Evolutionary conservation across 345 rosid species (phyloP), one percentile per base, ranked within the genome.

Genomic region (Lagerstroemia speciosa): DNA sequence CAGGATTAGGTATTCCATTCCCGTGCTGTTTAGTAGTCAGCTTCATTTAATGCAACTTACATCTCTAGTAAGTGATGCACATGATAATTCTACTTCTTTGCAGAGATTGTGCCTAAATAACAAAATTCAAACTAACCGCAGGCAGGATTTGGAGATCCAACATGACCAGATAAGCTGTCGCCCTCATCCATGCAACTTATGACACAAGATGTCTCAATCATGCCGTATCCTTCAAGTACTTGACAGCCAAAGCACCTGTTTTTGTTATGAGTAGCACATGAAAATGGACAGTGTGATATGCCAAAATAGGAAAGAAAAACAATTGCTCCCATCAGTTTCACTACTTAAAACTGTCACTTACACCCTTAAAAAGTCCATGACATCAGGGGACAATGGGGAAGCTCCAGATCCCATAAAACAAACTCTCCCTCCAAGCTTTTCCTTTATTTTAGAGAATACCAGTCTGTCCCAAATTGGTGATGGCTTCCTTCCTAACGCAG

Each of bases 161-260:
- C 93, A 76, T 93, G 98, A 68, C 97, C 98, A 78, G 85, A 76
- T 78, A 76, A 79, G 65, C 60, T 79, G 77, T 93, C 97, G 26
- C 90, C 90, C 69, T 74, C 81, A 67, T 90, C 90, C 79, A 78
- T 79, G 70, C 78, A 33, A 76, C 85, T 84, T 77, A 87, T 84
- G 69, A 90, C 37, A 76, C 89, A 81, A 64, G 96, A 84, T 50
- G 97, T 89, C 83, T 93, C 97, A 20, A 97, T 93, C 98, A 93
- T 84, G 76, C 97, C 97, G 73, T 90, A 93, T 50, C 93, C 98
- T 80, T 93, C 97, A 70, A 80, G 64, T 68, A 92, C 85, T 70
- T 77, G 72, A 77, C 98, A 88, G 41, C 95, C 97, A 84, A 92
- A 92, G 82, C 98, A 92, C 79, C 98, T 93, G 84, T 67, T 33